Evolutionary conservation across 352 stramenopile species (phyloP).

Genomic region (Peronospora belbahrii): DNA sequence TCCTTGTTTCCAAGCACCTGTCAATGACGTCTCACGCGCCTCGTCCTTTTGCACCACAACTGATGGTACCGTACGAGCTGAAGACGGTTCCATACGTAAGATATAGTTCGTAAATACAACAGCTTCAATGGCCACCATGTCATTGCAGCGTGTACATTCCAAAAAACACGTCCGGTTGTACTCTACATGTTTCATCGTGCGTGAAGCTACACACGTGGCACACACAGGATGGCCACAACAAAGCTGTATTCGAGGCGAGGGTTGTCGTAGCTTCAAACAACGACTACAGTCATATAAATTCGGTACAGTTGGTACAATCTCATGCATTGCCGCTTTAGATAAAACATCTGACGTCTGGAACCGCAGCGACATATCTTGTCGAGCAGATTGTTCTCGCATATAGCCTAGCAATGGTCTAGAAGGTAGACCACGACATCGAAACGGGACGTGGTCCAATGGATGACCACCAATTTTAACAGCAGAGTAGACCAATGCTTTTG

Average conservation of each 20-base stretch:
- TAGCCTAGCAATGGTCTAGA: conserved; percentile 55
- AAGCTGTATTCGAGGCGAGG: conserved; percentile 52
- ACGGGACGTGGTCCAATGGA: conserved; percentile 67
- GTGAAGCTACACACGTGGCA: conserved; percentile 42
- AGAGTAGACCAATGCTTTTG: conserved; percentile 43
- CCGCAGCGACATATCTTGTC: not conserved
- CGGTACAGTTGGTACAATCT: conserved; percentile 27
- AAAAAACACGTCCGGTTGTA: conserved; percentile 38
- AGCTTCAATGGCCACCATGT: conserved; percentile 46
- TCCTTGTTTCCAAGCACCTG: conserved; percentile 31
- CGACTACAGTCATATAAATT: conserved; percentile 59
- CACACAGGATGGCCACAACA: conserved; percentile 61
- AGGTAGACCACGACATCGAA: conserved; percentile 46
- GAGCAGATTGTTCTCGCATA: conserved; percentile 5
- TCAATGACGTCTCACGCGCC: conserved; percentile 5
- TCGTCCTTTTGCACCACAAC: conserved; percentile 11
- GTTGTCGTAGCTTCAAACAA: conserved; percentile 43
- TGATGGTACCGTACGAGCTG: conserved; percentile 26
- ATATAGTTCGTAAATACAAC: conserved; percentile 55
- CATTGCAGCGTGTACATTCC: conserved; percentile 41
- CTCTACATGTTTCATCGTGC: conserved; percentile 37
- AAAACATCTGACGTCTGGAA: conserved; percentile 13
- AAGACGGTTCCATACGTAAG: conserved; percentile 33
- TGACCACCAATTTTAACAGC: conserved; percentile 74
- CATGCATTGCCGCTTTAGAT: conserved; percentile 18